A percentile compares a stretch with the other conserved stretches of the same genome.
These are phyloP conservation scores for Cyberlindnera mississippiensis DNA, from an alignment of 805 yeast genomes.

Conservation along the genomic window DNA sequence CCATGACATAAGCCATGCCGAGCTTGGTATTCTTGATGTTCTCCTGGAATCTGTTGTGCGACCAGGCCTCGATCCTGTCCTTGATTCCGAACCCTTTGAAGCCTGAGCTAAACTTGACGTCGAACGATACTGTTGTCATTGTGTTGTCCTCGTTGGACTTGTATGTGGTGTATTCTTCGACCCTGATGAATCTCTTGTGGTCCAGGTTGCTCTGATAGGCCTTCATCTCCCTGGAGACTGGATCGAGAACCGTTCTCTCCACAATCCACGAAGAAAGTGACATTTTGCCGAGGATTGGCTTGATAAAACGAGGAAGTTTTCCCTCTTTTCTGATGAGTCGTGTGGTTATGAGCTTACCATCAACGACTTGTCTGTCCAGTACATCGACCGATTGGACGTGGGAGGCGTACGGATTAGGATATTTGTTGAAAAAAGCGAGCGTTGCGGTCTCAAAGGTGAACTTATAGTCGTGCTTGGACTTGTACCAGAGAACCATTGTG, in stretches of 20 bases:
- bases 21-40: constrained; percentile 61
- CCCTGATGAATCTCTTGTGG: constrained; percentile 70
- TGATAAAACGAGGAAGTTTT: constrained; percentile 72
- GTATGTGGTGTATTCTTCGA: constrained; percentile 73
- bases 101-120: constrained; percentile 69
- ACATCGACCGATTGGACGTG: constrained; percentile 87
- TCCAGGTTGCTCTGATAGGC: constrained; percentile 83
- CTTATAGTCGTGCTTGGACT: constrained; percentile 50
- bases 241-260: constrained; percentile 74
- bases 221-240: constrained; percentile 45
- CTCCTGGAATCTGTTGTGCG: constrained; percentile 62
- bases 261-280: constrained; percentile 70
- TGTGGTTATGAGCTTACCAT: constrained; percentile 68
- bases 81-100: constrained; percentile 60
- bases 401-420: constrained; percentile 72
- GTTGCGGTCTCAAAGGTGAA: constrained; percentile 71
- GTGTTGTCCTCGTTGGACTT: constrained; percentile 30
- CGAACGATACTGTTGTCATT: constrained; percentile 46
- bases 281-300: constrained; percentile 66
- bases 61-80: constrained; percentile 79
- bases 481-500: constrained; percentile 61
- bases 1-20: constrained; percentile 80
- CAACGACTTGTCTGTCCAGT: constrained; percentile 54
- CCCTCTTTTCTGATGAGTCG: constrained; percentile 77
- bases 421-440: constrained; percentile 70